These are phyloP conservation scores for Podaxis sp. DNA, from an alignment of 768 basidiomycete species.

Conservation along the genomic window DNA sequence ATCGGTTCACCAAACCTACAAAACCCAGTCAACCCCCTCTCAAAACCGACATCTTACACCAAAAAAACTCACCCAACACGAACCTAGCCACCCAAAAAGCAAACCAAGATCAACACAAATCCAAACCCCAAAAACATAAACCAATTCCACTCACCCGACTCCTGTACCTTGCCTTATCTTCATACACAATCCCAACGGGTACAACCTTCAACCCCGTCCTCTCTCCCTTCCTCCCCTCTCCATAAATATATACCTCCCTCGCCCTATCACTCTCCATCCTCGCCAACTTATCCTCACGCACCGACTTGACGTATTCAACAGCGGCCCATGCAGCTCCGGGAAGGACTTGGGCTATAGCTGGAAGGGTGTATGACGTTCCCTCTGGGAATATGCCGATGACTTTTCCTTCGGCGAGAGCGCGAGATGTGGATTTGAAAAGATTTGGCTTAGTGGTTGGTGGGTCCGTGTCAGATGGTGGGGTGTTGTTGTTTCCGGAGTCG, in stretches of 20 bases:
- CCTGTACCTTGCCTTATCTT: slow-evolving; percentile 63
- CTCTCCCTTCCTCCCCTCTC: slow-evolving; percentile 20
- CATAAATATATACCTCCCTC: slow-evolving; percentile 10
- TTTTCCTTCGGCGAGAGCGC: slow-evolving; percentile 48
- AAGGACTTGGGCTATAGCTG: slow-evolving; percentile 44
- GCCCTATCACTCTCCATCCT: slow-evolving; percentile 3
- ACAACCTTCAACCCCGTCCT: slow-evolving; percentile 42
- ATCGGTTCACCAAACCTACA: slow-evolving; percentile 55
- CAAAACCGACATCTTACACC: neutral
- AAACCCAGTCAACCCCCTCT: neutral
- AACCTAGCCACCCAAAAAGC: slow-evolving; percentile 16
- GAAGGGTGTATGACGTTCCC: slow-evolving; percentile 52
- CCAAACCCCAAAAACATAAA: neutral
- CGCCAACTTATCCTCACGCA: slow-evolving; percentile 16
- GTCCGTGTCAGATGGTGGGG: neutral
- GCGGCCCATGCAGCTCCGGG: slow-evolving; percentile 74
- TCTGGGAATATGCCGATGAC: slow-evolving; percentile 72
- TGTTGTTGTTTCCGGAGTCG: neutral
- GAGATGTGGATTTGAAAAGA: slow-evolving; percentile 56
- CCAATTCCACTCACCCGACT: slow-evolving; percentile 42
- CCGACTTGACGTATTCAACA: slow-evolving; percentile 58
- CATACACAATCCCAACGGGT: slow-evolving; percentile 70
- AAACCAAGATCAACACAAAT: neutral
- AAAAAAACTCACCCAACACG: slow-evolving; percentile 21
- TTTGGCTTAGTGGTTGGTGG: slow-evolving; percentile 29